Base-by-base conservation (phyloP, 2,329 filamentous ascomycete species). In the Exophiala sp. region DNA sequence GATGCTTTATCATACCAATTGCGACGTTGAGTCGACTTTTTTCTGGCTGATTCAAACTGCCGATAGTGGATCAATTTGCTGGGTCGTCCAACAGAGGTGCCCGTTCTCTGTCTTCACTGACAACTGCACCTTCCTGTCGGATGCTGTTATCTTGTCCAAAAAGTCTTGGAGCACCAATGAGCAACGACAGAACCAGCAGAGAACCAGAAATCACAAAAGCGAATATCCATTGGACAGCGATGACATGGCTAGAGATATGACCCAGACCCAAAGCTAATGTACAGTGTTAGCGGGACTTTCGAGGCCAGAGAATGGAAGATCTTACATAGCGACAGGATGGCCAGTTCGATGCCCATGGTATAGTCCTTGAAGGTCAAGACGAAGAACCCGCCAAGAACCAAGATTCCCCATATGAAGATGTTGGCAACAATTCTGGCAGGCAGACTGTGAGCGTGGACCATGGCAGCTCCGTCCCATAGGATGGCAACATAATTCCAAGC, bases 151-250 rank as follows among this genome's bases (percentile, higher is more conserved):
- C 77, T 47, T 75, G 73, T 51, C 83, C 83, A 10, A 80, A 74
- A 63, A 82, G 74, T 18, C 77, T 77, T 0, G 85, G 84, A 27
- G 86, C 68, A 2, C 80, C 83, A 45, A 88, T 73, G 13, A 77
- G 68, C 2, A 86, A 62, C 1, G 85, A 88, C 14, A 80, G 69
- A 16, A 89, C 66, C 65, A 93, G 85, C 46, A 94, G 78, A 21
- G 86, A 65, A 1, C 75, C 79, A 76, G 91, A 89, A 65, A 95
- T 88, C 55, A 81, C 74, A 63, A 94, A 93, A 27, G 88, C 86
- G 66, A 95, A 95, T 68, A 94, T 91, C 88, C 88, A 95, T 71
- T 95, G 89, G 57, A 95, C 74, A 5, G 87, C 86, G 58, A 94
- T 75, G 52, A 83, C 68, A 65, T 88, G 81, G 62, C 78, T 76